Base-by-base conservation (phyloP, 148 eudicot genomes). In the Cornus florida region DNA sequence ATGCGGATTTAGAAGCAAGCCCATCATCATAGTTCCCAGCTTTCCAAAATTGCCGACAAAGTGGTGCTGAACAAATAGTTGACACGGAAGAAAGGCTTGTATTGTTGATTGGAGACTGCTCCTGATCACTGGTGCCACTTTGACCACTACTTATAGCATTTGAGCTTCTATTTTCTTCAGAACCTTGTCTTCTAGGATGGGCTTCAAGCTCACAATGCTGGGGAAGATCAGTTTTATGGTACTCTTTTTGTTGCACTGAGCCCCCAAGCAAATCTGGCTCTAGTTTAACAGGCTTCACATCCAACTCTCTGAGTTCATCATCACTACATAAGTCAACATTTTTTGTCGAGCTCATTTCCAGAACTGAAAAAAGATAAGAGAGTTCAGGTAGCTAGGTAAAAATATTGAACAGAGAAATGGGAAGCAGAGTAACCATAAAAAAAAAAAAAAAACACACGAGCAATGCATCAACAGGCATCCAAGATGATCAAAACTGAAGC, bases 41-140 rank as follows among this genome's bases (percentile, higher is more conserved):
- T 89, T 85, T 95, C 98, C 98, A 95, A 78, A 95, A 95, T 75
- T 95, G 97, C 70, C 98, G 95, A 85, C 96, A 91, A 65, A 95
- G 70, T 35, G 98, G 98, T 67, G 94, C 97, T 14, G 96, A 87
- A 79, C 88, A 84, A 73, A 89, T 59, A 46, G 94, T 84, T 39
- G 91, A 88, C 28, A 87, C 75, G 57, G 93, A 84, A 76, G 82
- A 69, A 75, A 78, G 87, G 88, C 84, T 83, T 35, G 90, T 77
- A 76, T 88, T 90, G 75, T 89, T 91, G 76, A 67, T 75, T 64
- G 86, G 75, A 48, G 87, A 83, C 31, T 48, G 85, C 67, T 82
- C 84, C 53, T 77, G 83, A 71, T 90, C 71, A 80, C 74, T 82
- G 67, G 83, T 71, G 72, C 86, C 86, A 84, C 84, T 89, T 73